A percentile compares a stretch with the other conserved stretches of the same genome.
Evolutionary conservation across 1,284 basidiomycete species (phyloP).

Genomic region (Amylostereum chailletii): DNA sequence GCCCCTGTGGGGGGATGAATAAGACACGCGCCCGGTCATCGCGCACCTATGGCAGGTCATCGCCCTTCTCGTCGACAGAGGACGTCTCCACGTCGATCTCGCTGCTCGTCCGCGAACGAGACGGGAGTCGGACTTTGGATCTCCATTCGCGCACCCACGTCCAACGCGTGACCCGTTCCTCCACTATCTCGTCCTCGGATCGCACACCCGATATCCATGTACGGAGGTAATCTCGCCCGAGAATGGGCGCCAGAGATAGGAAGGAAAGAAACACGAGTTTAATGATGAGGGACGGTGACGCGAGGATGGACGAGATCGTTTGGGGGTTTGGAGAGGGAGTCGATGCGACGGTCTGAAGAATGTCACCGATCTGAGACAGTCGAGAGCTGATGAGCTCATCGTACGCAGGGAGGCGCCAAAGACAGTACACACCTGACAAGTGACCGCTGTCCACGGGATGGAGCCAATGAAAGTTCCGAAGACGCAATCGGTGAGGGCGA

Average conservation of each 20-base stretch:
- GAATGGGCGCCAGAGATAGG: slow-evolving; percentile 70
- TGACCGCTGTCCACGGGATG: slow-evolving; percentile 78
- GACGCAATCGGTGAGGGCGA: slow-evolving; percentile 65
- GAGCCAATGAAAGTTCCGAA: slow-evolving; percentile 76
- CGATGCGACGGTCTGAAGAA: slow-evolving; percentile 68
- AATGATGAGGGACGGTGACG: slow-evolving; percentile 62
- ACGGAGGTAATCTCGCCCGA: slow-evolving; percentile 56
- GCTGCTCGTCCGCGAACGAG: slow-evolving; percentile 28
- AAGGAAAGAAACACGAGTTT: slow-evolving; percentile 69
- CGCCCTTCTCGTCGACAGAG: too few species aligned
- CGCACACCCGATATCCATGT: slow-evolving; percentile 33
- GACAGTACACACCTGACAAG: slow-evolving; percentile 56
- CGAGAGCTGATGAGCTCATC: too few species aligned
- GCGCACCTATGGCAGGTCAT: too few species aligned
- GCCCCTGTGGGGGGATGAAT: too few species aligned
- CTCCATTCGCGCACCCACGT: slow-evolving; percentile 54
- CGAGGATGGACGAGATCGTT: slow-evolving; percentile 62
- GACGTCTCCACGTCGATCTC: slow-evolving; percentile 23
- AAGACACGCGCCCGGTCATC: too few species aligned
- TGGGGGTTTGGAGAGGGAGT: slow-evolving; percentile 58
- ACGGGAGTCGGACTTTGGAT: slow-evolving; percentile 36
- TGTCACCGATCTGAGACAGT: slow-evolving; percentile 61
- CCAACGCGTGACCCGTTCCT: slow-evolving; percentile 40
- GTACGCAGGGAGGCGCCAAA: neutral
- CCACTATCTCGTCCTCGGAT: slow-evolving; percentile 11